Conservation (phyloP, 257 asterid genomes). For the Leptodermis oblonga region DNA sequence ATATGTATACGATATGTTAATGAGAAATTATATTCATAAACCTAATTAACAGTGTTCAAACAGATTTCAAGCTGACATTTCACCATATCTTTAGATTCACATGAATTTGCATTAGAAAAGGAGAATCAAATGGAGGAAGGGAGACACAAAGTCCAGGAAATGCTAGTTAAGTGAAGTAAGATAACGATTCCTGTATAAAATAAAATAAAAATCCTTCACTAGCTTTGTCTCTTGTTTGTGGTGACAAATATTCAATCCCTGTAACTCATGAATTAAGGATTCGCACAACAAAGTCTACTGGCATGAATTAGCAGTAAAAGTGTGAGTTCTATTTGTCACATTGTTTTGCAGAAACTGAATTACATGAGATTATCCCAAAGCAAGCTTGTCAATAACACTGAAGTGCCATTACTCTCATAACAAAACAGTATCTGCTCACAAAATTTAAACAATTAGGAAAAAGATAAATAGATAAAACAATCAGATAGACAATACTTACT, state of each 20-base stretch:
- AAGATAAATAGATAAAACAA: neutral
- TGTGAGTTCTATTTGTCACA: neutral
- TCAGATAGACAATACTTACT: slow-evolving; percentile 43
- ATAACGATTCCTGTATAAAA: too few relatives aligned
- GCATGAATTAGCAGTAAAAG: neutral
- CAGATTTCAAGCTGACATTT: neutral
- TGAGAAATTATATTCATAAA: too few relatives aligned
- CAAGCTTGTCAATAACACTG: neutral
- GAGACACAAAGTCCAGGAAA: neutral
- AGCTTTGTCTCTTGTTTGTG: neutral
- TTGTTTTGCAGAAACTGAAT: neutral
- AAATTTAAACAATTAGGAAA: neutral
- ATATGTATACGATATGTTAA: too few relatives aligned
- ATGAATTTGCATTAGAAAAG: neutral
- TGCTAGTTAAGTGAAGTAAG: neutral
- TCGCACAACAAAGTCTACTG: neutral
- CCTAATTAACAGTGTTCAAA: too few relatives aligned
- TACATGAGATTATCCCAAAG: neutral
- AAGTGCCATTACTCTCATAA: neutral
- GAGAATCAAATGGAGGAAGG: neutral
- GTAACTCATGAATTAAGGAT: neutral
- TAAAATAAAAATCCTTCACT: neutral
- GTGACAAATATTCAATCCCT: neutral
- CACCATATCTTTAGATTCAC: neutral
- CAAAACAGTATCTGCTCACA: neutral